Conservation (phyloP, 2,329 filamentous ascomycete genomes). For the Colletotrichum sp. region DNA sequence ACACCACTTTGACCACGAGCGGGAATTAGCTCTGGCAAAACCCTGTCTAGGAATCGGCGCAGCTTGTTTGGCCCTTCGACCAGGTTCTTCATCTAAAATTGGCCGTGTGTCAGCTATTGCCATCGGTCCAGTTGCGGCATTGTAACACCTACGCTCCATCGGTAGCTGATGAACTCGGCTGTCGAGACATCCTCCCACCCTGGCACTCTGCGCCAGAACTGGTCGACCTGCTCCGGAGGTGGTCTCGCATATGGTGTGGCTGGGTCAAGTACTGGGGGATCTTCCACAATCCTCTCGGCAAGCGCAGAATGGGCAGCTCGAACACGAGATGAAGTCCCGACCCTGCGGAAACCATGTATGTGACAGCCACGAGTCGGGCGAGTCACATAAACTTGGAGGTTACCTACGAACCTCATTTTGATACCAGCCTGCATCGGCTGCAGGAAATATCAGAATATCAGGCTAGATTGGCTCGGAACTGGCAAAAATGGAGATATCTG, state of each 20-base stretch:
- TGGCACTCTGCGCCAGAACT: conserved; percentile 57
- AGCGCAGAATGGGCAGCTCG: neutral
- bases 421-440: neutral
- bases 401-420: neutral
- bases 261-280: neutral
- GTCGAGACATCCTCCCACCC: conserved; percentile 53
- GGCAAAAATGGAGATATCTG: neutral
- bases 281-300: neutral
- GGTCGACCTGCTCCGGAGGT: conserved; percentile 25
- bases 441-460: neutral
- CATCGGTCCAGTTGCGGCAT: neutral
- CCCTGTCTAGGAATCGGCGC: conserved; percentile 50
- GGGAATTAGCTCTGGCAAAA: conserved; percentile 57
- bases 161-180: conserved; percentile 56
- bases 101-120: neutral
- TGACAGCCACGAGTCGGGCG: neutral
- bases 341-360: neutral
- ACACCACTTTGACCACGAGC: conserved; percentile 29
- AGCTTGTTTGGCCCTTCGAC: conserved; percentile 54
- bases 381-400: neutral
- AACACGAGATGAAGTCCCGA: neutral
- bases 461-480: neutral
- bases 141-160: conserved; percentile 55
- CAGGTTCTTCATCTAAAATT: conserved; percentile 48
- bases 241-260: neutral